Conservation (phyloP, 495 filamentous ascomycete species). For the Penicillium ochrochloron region DNA sequence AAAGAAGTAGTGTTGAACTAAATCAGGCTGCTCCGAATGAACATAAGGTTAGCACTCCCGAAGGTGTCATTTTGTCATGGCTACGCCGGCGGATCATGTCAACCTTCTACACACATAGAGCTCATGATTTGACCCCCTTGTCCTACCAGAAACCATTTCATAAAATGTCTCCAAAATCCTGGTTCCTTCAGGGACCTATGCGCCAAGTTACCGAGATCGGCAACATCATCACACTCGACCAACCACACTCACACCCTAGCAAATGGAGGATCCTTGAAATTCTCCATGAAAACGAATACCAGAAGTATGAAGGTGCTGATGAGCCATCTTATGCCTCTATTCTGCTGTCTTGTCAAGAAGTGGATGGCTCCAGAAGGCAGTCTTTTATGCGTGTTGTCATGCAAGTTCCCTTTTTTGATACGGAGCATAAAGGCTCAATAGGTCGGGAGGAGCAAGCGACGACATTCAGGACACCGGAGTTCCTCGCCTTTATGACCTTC, state of each 20-base stretch:
- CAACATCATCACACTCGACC: neutral
- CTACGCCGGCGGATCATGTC: too few species aligned
- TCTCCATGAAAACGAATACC: neutral
- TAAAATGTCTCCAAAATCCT: neutral
- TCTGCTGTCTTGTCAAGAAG: neutral
- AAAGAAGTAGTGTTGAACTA: too few species aligned
- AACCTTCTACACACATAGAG: too few species aligned
- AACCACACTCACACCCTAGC: neutral
- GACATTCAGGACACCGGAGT: neutral
- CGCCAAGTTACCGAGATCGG: neutral
- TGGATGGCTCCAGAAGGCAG: neutral
- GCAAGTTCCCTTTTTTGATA: neutral
- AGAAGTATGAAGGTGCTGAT: neutral
- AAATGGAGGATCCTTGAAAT: neutral
- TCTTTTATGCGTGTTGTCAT: neutral
- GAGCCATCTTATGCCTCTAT: neutral
- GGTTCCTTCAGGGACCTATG: neutral
- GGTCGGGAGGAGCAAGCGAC: neutral
- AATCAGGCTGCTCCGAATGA: too few species aligned
- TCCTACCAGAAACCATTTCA: too few species aligned
- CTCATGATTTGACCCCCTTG: too few species aligned
- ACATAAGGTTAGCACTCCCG: too few species aligned
- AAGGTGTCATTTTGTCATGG: too few species aligned
- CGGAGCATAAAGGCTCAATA: neutral
- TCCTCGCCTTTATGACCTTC: conserved; percentile 3